Percentiles rank a stretch among this genome's conserved stretches.
Conservation (phyloP, 164 flowering plant species). For the Kalanchoe fedtschenkoi region DNA sequence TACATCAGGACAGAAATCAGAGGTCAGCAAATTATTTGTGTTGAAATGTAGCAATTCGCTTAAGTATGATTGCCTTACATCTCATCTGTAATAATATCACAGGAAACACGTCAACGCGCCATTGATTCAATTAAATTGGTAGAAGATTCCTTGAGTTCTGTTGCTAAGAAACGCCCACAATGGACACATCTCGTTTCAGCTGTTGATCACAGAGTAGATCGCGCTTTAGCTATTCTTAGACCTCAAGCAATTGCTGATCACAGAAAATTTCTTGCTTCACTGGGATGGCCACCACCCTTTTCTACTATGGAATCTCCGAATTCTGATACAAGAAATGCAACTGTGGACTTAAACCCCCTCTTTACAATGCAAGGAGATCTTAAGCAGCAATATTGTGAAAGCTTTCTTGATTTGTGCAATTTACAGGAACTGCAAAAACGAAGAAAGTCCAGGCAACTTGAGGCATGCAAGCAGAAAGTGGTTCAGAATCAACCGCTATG, state of each 20-base stretch:
- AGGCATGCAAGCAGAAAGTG: constrained; percentile 39
- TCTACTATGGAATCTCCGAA: constrained; percentile 36
- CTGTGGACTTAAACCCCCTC: constrained; percentile 53
- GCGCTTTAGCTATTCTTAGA: constrained; percentile 79
- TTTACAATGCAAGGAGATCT: constrained; percentile 76
- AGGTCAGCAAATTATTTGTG: constrained; percentile 32
- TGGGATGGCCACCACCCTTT: constrained; percentile 95
- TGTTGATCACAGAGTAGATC: constrained; percentile 89
- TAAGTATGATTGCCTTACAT: background rate
- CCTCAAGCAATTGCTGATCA: constrained; percentile 95
- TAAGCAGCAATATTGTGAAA: constrained; percentile 63
- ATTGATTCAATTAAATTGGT: constrained; percentile 43
- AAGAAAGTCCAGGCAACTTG: constrained; percentile 74
- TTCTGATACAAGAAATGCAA: constrained; percentile 26
- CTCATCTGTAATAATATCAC: constrained; percentile 8
- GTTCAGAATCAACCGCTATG: constrained; percentile 80
- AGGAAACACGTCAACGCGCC: constrained; percentile 59
- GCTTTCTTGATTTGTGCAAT: constrained; percentile 71
- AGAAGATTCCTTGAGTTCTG: constrained; percentile 56
- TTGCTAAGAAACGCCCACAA: constrained; percentile 54
- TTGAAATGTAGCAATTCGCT: background rate
- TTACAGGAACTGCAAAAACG: constrained; percentile 72
- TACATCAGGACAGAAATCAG: constrained; percentile 25
- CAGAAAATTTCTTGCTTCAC: constrained; percentile 69
- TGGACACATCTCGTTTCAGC: constrained; percentile 76